Percentiles rank a stretch among this genome's conserved stretches.
Evolutionary conservation across 805 yeast species (phyloP).

Genomic region (Myxozyma melibiosi): DNA sequence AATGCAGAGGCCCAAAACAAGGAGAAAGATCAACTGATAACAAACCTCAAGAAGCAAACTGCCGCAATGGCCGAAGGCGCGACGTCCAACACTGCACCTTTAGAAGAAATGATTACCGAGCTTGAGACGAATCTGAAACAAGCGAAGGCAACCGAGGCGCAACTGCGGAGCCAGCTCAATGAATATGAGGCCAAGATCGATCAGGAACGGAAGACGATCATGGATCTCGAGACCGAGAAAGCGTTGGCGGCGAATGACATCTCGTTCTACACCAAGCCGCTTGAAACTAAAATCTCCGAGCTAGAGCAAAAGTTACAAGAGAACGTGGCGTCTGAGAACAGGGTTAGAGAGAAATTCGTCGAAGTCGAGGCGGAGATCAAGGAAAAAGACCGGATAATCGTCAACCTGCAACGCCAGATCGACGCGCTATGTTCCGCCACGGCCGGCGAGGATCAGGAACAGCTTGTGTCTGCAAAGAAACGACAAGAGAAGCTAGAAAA

Average conservation of each 20-base stretch:
- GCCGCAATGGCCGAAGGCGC: conserved; percentile 22
- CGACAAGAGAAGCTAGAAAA: conserved; percentile 14
- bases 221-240: neutral
- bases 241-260: neutral
- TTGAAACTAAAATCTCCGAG: neutral
- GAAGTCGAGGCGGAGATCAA: neutral
- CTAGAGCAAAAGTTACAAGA: neutral
- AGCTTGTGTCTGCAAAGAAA: neutral
- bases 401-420: neutral
- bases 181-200: conserved; percentile 33
- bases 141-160: neutral
- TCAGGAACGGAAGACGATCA: neutral
- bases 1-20: conserved; percentile 29
- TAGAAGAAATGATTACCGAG: conserved; percentile 34
- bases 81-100: conserved; percentile 32
- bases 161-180: neutral
- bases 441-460: neutral
- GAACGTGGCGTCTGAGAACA: neutral
- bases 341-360: neutral
- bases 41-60: conserved; percentile 19
- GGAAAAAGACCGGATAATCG: conserved; percentile 3
- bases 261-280: neutral
- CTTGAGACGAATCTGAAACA: conserved; percentile 34
- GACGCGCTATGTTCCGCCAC: neutral
- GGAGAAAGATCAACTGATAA: conserved; percentile 30